Evolutionary conservation across 1,139 yeast genomes (phyloP), one percentile per base, ranked within the genome.

Genomic region (Yamadazyma diddensiae): DNA sequence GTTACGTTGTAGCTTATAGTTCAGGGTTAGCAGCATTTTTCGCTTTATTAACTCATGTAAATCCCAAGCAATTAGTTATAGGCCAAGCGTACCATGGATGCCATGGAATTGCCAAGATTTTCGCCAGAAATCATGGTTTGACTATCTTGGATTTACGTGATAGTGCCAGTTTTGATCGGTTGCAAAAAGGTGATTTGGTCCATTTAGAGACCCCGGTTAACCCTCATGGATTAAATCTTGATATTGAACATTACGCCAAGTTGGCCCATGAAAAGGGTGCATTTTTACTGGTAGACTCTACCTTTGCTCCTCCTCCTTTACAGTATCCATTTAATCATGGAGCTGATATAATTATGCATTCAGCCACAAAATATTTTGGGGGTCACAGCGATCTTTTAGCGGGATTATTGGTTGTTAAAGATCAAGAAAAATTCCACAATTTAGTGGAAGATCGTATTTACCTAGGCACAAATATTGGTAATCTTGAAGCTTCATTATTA

Each of bases 361-460:
- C 95, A 1, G 95, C 90, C 1, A 86, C 96, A 3, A 88, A 88
- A 55, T 90, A 79, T 58, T 81, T 87, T 52, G 96, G 95, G 22
- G 97, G 97, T 14, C 96, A 88, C 56, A 83, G 95, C n/a, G 97
- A 90, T 55, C 61, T 87, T 33, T 65, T 90, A 29, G 90, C 95
- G 3, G 97, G 97, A 14, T 69, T 82, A 8, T 61, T 88, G 22
- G 77, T 79, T 9, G 79, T 84, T 9, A 78, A 80, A 52, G 76
- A 77, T 39, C 47, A 52, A 6, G 61, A 63, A 1, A 65, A 67
- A 6, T 70, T 72, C 38, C 46, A 61, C 11, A 52, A 61, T 28
- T 63, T 90, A 42, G 56, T 68, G 7, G 54, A 52, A 0, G 96
- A 88, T 48, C 69, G 97, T 47, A 55, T 76, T 10, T 70, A 65